A percentile compares a stretch with the other conserved stretches of the same genome.
Conservation (phyloP, 805 yeast species). For the Ogataea siamensis region DNA sequence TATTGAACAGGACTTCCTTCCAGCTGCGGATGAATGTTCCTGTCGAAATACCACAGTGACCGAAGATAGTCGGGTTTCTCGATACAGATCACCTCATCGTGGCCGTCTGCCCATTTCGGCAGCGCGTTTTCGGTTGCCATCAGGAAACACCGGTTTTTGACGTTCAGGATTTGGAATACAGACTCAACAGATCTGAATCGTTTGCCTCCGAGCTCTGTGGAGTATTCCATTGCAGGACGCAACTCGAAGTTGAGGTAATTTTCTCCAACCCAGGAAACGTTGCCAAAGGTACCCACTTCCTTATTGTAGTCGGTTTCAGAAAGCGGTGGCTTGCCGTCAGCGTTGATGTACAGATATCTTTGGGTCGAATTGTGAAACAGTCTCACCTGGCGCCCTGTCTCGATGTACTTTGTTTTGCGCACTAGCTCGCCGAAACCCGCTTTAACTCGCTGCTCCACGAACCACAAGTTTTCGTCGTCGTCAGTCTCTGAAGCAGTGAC, state of each 20-base stretch:
- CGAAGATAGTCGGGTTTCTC: conserved; percentile 66
- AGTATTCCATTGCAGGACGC: conserved; percentile 42
- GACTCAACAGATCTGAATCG: conserved; percentile 57
- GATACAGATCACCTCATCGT: conserved; percentile 87
- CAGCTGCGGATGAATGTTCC: conserved; percentile 53
- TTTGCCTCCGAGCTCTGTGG: conserved; percentile 34
- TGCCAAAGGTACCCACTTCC: conserved; percentile 77
- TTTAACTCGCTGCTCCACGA: conserved; percentile 49
- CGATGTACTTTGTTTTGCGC: conserved; percentile 24
- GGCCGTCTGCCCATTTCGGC: conserved; percentile 81
- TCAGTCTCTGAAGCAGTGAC: conserved; percentile 66
- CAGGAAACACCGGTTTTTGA: conserved; percentile 64
- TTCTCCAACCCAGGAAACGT: conserved; percentile 60
- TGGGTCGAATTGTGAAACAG: conserved; percentile 71
- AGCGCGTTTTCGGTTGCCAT: conserved; percentile 70
- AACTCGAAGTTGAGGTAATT: conserved; percentile 69
- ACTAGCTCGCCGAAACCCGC: conserved; percentile 39
- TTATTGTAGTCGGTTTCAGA: conserved; percentile 87
- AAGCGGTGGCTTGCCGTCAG: conserved; percentile 76
- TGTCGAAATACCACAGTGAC: conserved; percentile 74
- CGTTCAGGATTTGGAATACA: conserved; percentile 67
- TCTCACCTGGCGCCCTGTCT: conserved; percentile 57
- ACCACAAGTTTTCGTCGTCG: conserved; percentile 71
- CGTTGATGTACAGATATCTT: conserved; percentile 61
- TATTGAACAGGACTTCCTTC: conserved; percentile 35